phyloP scores from a whole-genome alignment of 2,329 filamentous ascomycete genomes.

The Coniella vitis region DNA sequence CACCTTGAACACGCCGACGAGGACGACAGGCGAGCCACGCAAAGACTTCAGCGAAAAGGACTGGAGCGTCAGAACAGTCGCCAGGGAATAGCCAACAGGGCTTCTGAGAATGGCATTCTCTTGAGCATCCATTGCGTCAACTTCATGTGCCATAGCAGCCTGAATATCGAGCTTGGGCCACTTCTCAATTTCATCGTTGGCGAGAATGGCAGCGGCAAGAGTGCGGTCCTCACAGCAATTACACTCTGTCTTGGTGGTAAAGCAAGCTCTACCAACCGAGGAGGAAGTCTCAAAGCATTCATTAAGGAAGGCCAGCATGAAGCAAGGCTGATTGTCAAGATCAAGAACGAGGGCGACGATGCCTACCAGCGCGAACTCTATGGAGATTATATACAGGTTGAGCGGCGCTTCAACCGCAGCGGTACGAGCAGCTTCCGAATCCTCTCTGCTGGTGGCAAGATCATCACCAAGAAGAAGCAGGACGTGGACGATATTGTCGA shows the following conservation, averaged over 20 bases:
- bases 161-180: conserved; percentile 81
- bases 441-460: conserved; percentile 62
- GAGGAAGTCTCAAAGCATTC: conserved; percentile 77
- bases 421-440: conserved; percentile 81
- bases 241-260: conserved; percentile 94
- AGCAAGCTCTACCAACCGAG: conserved; percentile 86
- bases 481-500: conserved; percentile 92
- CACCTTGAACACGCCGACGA: conserved; percentile 50
- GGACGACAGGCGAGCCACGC: conserved; percentile 59
- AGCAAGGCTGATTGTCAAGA: conserved; percentile 69
- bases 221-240: conserved; percentile 86
- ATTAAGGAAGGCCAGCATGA: conserved; percentile 83
- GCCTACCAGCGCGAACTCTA: conserved; percentile 80
- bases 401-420: conserved; percentile 73
- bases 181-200: conserved; percentile 98
- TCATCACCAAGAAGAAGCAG: conserved; percentile 74
- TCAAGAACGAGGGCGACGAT: conserved; percentile 84
- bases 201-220: conserved; percentile 96
- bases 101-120: conserved; percentile 79
- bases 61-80: conserved; percentile 29
- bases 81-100: conserved; percentile 55
- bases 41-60: conserved; percentile 38
- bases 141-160: conserved; percentile 89
- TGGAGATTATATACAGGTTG: conserved; percentile 80
- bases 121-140: conserved; percentile 82